Evolutionary conservation across 805 yeast species (phyloP).

Genomic region (Yarrowia divulgata): DNA sequence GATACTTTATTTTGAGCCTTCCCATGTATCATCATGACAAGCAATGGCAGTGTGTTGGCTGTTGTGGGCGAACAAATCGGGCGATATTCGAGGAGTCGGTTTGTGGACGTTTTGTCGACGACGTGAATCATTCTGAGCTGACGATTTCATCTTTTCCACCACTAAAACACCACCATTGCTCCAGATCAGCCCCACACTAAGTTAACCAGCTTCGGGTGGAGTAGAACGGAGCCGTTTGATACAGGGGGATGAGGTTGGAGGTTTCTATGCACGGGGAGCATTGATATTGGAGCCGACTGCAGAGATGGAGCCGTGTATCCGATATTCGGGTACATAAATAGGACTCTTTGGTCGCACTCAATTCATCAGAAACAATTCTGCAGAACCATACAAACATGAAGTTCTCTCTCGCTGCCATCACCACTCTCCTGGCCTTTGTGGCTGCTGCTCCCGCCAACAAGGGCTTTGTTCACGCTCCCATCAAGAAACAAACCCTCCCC

Average conservation of each 20-base stretch:
- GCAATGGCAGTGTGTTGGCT: too few species aligned
- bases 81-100: too few species aligned
- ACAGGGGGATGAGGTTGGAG: too few species aligned
- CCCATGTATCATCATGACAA: too few species aligned
- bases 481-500: neutral
- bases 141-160: neutral
- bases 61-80: too few species aligned
- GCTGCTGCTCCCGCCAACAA: conserved; percentile 4
- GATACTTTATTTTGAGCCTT: too few species aligned
- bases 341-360: neutral
- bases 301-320: conserved; percentile 7
- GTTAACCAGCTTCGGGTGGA: conserved; percentile 6
- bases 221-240: conserved; percentile 8
- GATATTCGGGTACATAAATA: neutral
- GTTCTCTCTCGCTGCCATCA: conserved; percentile 19
- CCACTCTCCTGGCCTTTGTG: conserved; percentile 22
- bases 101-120: too few species aligned
- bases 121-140: too few species aligned
- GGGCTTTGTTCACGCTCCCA: conserved; percentile 18
- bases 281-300: neutral
- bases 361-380: neutral
- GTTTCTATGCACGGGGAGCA: neutral
- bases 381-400: conserved; percentile 8
- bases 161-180: too few species aligned
- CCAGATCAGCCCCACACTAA: neutral